These are phyloP conservation scores for Hortaea sp. DNA, from an alignment of 2,329 filamentous ascomycete genomes.

Conservation along the genomic window DNA sequence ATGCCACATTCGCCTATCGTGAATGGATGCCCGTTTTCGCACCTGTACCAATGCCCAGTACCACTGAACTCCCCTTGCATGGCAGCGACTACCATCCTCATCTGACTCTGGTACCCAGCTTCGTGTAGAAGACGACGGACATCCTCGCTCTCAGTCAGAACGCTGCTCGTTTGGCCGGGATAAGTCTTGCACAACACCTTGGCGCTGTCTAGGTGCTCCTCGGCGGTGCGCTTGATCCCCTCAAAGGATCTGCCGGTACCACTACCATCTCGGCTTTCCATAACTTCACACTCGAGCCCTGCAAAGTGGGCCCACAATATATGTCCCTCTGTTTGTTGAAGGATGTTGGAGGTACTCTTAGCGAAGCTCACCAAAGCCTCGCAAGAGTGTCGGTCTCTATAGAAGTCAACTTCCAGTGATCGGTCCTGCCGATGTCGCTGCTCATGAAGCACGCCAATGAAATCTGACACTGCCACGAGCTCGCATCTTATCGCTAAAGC, in stretches of 20 bases:
- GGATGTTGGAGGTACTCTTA: too few species aligned
- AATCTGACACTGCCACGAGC: too few species aligned
- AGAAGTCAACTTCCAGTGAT: too few species aligned
- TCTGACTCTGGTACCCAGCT: conserved; percentile 35
- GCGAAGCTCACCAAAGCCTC: too few species aligned
- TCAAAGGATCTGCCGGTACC: conserved; percentile 1
- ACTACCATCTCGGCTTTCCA: neutral
- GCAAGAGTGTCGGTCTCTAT: too few species aligned
- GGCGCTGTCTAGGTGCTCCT: conserved; percentile 17
- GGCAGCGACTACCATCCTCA: conserved; percentile 30
- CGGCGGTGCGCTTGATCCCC: conserved; percentile 9
- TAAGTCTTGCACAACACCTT: conserved; percentile 18
- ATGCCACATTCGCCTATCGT: conserved; percentile 34
- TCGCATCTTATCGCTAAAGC: too few species aligned
- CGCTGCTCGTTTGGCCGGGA: conserved; percentile 4
- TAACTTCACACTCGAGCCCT: conserved; percentile 31
- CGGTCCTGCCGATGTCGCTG: too few species aligned
- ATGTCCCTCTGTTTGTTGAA: conserved; percentile 42
- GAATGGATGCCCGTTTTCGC: conserved; percentile 45
- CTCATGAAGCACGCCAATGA: too few species aligned
- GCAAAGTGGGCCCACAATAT: conserved; percentile 42
- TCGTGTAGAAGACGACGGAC: conserved; percentile 37
- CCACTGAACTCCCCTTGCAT: conserved; percentile 1
- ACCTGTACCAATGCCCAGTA: conserved; percentile 53
- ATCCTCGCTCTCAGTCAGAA: conserved; percentile 36